These are phyloP conservation scores for Osmanthus fragrans DNA, from an alignment of 257 asterid genomes.

Conservation along the genomic window DNA sequence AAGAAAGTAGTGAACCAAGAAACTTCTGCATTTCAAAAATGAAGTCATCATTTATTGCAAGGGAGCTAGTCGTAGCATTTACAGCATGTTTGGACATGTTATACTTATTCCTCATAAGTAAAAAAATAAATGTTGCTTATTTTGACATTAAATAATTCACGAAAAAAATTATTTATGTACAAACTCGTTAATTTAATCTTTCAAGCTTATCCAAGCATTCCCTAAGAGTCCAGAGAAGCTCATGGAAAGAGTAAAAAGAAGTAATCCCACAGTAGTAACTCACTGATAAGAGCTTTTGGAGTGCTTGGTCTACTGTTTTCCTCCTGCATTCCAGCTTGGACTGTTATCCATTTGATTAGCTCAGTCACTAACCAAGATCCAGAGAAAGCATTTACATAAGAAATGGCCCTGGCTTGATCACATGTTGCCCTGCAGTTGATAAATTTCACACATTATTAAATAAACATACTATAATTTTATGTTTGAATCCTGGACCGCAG, in stretches of 20 bases:
- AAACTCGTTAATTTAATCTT: background rate
- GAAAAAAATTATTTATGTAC: background rate
- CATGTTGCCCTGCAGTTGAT: constrained; percentile 48
- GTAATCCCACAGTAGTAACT: constrained; percentile 32
- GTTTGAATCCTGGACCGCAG: constrained; percentile 9
- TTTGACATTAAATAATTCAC: background rate
- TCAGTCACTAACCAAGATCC: constrained; percentile 54
- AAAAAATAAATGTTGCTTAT: background rate
- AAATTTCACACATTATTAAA: constrained; percentile 29
- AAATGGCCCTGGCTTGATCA: constrained; percentile 51
- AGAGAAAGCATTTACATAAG: constrained; percentile 56
- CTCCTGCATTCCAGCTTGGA: constrained; percentile 40
- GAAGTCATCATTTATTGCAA: background rate
- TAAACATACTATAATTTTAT: constrained; percentile 18
- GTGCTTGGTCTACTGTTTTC: constrained; percentile 34
- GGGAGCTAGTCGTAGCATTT: background rate
- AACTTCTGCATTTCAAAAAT: background rate
- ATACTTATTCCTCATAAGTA: background rate
- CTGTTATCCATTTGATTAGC: constrained; percentile 53
- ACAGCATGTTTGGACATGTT: background rate
- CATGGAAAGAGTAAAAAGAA: constrained; percentile 9
- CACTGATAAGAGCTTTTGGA: constrained; percentile 71
- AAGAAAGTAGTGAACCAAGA: background rate
- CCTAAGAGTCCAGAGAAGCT: constrained; percentile 3
- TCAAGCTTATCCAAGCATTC: background rate